These are phyloP conservation scores for Syzygium grande DNA, from an alignment of 345 rosid genomes.

Conservation along the genomic window DNA sequence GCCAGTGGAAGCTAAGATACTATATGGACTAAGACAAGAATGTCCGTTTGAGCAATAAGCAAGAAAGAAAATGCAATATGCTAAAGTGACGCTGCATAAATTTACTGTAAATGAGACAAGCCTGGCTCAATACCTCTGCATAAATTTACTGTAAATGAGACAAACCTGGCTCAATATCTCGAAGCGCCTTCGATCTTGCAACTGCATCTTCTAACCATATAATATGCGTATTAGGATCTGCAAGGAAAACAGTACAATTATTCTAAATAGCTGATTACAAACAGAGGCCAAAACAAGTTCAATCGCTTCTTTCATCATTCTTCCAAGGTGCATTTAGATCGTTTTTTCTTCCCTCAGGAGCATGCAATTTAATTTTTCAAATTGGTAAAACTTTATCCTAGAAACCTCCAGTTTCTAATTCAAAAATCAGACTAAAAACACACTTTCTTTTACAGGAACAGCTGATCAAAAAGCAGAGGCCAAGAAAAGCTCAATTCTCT, in stretches of 20 bases:
- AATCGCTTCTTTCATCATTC: not conserved
- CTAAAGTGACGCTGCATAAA: not conserved
- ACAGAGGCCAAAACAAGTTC: not conserved
- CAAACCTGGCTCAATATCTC: constrained; percentile 71
- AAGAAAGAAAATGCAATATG: not conserved
- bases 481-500: not conserved
- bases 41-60: not conserved
- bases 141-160: not conserved
- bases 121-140: constrained; percentile 43
- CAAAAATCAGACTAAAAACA: not conserved
- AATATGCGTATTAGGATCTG: constrained; percentile 86
- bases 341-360: too few species aligned
- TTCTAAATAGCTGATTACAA: not conserved
- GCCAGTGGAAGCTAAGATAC: not conserved
- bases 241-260: not conserved
- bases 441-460: not conserved
- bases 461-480: not conserved
- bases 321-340: too few species aligned
- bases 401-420: not conserved
- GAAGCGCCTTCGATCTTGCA: constrained; percentile 68
- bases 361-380: too few species aligned
- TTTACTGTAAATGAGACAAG: constrained; percentile 3
- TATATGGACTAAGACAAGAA: not conserved
- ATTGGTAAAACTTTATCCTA: not conserved
- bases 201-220: constrained; percentile 62